phyloP scores from a whole-genome alignment of 352 stramenopile genomes.

The Nannochloropsis limnetica region DNA sequence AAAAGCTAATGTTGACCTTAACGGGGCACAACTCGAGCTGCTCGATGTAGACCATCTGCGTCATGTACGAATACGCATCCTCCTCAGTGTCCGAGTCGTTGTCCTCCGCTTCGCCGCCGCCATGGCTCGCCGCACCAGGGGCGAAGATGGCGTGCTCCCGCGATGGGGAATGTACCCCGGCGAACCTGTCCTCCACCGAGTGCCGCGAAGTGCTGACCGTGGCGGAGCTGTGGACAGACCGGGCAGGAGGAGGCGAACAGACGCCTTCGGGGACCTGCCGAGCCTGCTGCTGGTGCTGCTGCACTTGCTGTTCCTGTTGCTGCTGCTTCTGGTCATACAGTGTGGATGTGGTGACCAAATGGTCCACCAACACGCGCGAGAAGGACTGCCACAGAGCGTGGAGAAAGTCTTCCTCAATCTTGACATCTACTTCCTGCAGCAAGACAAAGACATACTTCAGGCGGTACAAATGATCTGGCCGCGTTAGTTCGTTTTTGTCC shows the following conservation, averaged over 20 bases:
- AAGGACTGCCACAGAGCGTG: slow-evolving; percentile 45
- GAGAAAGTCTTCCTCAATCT: slow-evolving; percentile 50
- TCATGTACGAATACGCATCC: slow-evolving; percentile 14
- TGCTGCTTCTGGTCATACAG: background rate
- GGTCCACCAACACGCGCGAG: slow-evolving; percentile 17
- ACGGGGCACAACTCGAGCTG: slow-evolving; percentile 43
- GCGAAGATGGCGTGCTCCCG: background rate
- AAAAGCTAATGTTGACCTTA: slow-evolving; percentile 49
- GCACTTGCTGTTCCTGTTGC: background rate
- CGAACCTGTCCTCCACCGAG: no score
- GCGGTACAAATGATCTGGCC: background rate
- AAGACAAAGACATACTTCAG: slow-evolving; percentile 46
- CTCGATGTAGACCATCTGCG: slow-evolving; percentile 50
- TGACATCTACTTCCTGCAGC: slow-evolving; percentile 52
- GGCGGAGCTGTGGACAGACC: no score
- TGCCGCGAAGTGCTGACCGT: no score
- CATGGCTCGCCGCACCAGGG: background rate
- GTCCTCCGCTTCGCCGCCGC: background rate
- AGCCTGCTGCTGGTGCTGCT: background rate
- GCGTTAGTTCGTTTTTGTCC: slow-evolving; percentile 43
- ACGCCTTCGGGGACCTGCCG: background rate
- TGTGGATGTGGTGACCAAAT: background rate
- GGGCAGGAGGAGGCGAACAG: background rate
- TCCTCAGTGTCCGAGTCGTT: background rate
- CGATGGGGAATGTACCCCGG: no score